Base-by-base conservation (phyloP, 768 basidiomycete species). In the Coprinopsis marcescibilis region DNA sequence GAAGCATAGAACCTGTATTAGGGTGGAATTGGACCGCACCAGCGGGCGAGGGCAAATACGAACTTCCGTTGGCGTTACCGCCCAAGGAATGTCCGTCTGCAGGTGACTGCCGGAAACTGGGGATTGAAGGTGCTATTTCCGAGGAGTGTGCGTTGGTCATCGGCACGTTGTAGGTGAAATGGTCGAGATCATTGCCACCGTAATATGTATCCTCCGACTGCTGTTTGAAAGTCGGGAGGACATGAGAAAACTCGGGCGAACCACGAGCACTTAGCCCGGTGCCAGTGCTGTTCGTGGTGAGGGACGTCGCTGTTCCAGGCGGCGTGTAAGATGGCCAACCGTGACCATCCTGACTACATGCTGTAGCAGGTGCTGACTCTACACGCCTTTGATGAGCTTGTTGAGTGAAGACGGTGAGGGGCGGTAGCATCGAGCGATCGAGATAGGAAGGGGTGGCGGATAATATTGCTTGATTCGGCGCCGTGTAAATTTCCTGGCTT, bases 291-390 rank as follows among this genome's bases (percentile, higher is more conserved):
- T n/a, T n/a, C n/a, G 72, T 68, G 15, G 72, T 66, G 15, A 71
- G 64, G 4, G 80, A 80, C 7, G 70, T 70, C 1, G 69, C 71
- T 4, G 80, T 82, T 1, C 77, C 70, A 1, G 81, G 81, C 23
- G 81, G 81, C 0, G 80, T 82, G 52, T 82, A 83, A 25, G 74
- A 68, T 3, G 77, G 71, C 81, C 81, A 83, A 14, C 74, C 73
- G 27, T 70, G 68, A 14, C 77, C 73, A 38, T 75, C 78, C 0
- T 70, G 70, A 17, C 63, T 72, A 46, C 71, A 69, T 5, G 69
- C 72, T 0, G 79, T 76, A 32, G 64, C 72, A 3, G 81, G 78
- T 1, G 72, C 75, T 21, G 79, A 78, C 42, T 78, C 76, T 5
- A 67, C 63, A 33, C 65, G 61, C n/a, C 69, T 59, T 23, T 67